Conservation (phyloP, 192 early-diverging fungal species). For the Coemansia sp. region DNA sequence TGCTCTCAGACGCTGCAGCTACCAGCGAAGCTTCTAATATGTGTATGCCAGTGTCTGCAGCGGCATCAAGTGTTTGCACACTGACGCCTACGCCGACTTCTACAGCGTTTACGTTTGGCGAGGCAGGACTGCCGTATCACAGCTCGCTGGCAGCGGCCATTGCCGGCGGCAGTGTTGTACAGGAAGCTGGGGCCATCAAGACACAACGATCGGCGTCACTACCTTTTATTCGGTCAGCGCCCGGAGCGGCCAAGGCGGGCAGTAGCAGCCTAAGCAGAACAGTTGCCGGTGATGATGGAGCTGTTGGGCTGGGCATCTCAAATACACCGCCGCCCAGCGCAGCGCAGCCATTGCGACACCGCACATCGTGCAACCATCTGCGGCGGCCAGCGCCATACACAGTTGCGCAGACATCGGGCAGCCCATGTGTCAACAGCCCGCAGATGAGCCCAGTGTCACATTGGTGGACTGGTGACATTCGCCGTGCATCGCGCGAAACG, state of each 20-base stretch:
- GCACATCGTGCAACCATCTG: conserved; percentile 43
- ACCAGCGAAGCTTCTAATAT: not conserved
- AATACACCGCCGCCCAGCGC: conserved; percentile 26
- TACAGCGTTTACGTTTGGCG: conserved; percentile 33
- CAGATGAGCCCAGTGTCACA: conserved; percentile 44
- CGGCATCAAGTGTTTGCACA: conserved; percentile 36
- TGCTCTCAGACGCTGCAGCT: not conserved
- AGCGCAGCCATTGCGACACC: conserved; percentile 41
- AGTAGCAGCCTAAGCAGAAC: conserved; percentile 41
- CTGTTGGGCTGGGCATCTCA: conserved; percentile 29
- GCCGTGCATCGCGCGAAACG: conserved; percentile 46
- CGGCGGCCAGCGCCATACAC: conserved; percentile 51
- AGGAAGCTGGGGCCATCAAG: conserved; percentile 28
- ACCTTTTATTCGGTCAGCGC: conserved; percentile 38
- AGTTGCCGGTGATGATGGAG: conserved; percentile 23
- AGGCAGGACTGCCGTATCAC: conserved; percentile 11
- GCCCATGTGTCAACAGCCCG: conserved; percentile 43
- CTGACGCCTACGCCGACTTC: conserved; percentile 52
- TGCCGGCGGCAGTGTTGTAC: conserved; percentile 12
- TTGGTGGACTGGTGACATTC: conserved; percentile 35
- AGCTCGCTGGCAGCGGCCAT: conserved; percentile 26
- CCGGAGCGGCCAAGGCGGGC: not conserved
- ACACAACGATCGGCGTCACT: conserved; percentile 55
- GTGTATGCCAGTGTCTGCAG: conserved; percentile 36
- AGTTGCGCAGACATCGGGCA: conserved; percentile 24